Evolutionary conservation across 2,329 filamentous ascomycete genomes (phyloP), one percentile per base, ranked within the genome.

Genomic region (Rhexocercosporidium sp.): DNA sequence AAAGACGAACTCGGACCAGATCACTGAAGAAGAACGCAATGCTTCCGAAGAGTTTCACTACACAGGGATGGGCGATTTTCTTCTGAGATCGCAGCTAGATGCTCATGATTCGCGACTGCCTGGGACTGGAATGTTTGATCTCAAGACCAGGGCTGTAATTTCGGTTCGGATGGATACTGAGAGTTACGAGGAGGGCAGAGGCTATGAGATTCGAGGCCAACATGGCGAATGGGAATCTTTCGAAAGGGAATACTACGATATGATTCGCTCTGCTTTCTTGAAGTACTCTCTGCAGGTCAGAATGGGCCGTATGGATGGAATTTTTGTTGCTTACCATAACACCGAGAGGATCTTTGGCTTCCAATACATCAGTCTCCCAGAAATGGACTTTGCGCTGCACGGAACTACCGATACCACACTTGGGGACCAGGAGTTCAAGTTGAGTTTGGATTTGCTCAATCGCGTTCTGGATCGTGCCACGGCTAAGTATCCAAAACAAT

Each of bases 271-370:
- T 1, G 96, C 95, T 0, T 95, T 99, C 81, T 83, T 99, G 64
- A 99, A 99, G 77, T 99, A 99, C 79, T 97, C 94, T 11, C 84
- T 99, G 34, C 96, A 99, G 80, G 96, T 95, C 31, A 92, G 96
- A 53, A 96, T 99, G 88, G 96, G 96, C 20, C 90, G 94, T 59
- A 99, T 99, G 96, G 95, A 99, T 77, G 96, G 96, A 63, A 97
- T 98, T 59, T 99, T 98, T 76, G 92, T 98, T 25, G 96, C 96
- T 2, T 99, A 90, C 77, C 96, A 99, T 82, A 99, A 99, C 77
- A 92, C 94, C 1, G 86, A 94, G 79, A 91, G 94, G 64, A 97
- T 99, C 59, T 99, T 99, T 77, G 96, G 96, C 6, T 99, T 99
- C 79, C 96, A 99, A 79, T 99, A 99, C 77, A 86, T 99, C 68